These are phyloP conservation scores for Trebouxiophyceae sp. DNA, from an alignment of 163 green algal species.

Conservation along the genomic window DNA sequence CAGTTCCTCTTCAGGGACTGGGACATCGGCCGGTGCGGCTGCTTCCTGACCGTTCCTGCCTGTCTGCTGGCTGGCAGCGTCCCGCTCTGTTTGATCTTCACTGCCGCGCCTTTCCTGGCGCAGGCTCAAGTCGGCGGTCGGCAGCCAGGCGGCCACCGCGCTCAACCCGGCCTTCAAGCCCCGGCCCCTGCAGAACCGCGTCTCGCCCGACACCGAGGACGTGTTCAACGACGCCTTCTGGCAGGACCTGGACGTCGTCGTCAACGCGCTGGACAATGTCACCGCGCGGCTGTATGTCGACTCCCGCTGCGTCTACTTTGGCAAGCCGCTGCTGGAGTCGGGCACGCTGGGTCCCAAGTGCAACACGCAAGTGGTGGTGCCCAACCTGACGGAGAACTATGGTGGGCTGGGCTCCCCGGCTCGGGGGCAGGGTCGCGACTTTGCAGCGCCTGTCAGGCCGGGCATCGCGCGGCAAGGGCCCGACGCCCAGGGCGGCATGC, in stretches of 20 bases:
- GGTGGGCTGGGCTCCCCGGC: constrained; percentile 21
- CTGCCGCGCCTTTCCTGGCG: too few species aligned
- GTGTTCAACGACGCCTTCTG: constrained; percentile 97
- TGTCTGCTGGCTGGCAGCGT: too few species aligned
- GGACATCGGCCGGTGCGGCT: constrained; percentile 83
- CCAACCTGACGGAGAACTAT: constrained; percentile 95
- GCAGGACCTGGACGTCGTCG: constrained; percentile 78
- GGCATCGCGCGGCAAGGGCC: too few species aligned
- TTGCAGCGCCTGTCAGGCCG: not conserved
- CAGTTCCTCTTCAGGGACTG: constrained; percentile 99
- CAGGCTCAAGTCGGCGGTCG: constrained; percentile 67
- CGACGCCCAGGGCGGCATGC: too few species aligned
- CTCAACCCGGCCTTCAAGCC: constrained; percentile 81
- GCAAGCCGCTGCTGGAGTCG: constrained; percentile 91
- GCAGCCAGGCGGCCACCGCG: constrained; percentile 53
- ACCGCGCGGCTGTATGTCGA: constrained; percentile 91
- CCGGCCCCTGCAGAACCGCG: constrained; percentile 86
- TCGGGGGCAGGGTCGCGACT: not conserved
- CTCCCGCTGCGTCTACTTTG: constrained; percentile 96
- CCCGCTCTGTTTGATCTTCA: too few species aligned
- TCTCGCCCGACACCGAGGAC: constrained; percentile 79
- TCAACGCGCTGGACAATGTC: constrained; percentile 99
- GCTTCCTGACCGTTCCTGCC: too few species aligned
- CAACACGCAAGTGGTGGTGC: constrained; percentile 95
- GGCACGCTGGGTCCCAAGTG: constrained; percentile 97